A percentile compares a stretch with the other conserved stretches of the same genome.
Evolutionary conservation across 1,139 yeast genomes (phyloP).

Genomic region (Entelexis paramagnoliae): DNA sequence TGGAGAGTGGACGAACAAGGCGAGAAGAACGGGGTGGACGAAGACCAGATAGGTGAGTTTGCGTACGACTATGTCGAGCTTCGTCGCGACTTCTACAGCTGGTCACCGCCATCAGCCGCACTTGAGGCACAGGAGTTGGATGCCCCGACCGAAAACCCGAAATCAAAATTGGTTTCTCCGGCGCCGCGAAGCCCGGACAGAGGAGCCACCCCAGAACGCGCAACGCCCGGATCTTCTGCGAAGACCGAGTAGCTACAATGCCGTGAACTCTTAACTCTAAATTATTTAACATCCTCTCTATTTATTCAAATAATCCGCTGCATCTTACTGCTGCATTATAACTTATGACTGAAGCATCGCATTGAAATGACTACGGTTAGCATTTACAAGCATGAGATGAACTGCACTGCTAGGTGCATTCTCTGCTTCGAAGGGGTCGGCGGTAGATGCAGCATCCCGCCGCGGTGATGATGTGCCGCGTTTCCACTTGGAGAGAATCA

Average conservation of each 20-base stretch:
- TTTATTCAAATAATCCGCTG: background rate
- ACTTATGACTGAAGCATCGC: background rate
- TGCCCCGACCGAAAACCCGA: background rate
- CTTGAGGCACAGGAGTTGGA: background rate
- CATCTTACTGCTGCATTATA: background rate
- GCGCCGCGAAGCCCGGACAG: background rate
- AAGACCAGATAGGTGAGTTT: conserved; percentile 95
- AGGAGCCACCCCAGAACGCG: background rate
- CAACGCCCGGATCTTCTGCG: background rate
- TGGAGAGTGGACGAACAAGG: conserved; percentile 75
- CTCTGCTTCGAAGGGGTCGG: no score
- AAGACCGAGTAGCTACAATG: background rate
- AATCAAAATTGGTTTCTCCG: background rate
- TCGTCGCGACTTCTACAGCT: conserved; percentile 80
- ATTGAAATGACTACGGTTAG: background rate
- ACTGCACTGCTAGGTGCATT: background rate
- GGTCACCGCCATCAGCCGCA: conserved; percentile 34
- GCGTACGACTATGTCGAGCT: conserved; percentile 97
- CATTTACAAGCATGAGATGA: background rate
- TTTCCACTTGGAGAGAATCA: background rate
- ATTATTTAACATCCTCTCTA: background rate
- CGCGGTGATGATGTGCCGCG: no score
- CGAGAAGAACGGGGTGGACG: conserved; percentile 86
- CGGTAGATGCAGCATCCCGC: background rate
- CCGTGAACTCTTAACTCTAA: background rate